Evolutionary conservation across 352 stramenopile species (phyloP).

Genomic region (Peronosclerospora sorghi): DNA sequence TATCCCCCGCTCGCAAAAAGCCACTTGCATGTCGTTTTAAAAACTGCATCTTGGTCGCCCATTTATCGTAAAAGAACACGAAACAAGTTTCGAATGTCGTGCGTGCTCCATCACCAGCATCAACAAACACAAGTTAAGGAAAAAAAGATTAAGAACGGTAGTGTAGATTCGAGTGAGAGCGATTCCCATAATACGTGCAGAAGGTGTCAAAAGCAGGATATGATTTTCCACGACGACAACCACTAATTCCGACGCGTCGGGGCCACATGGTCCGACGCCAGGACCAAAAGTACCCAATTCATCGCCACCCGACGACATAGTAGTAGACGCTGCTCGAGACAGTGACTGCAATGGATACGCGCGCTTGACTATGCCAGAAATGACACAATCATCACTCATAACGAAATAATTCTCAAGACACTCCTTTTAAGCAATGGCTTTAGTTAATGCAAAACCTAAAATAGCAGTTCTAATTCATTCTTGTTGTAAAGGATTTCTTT

Average conservation of each 20-base stretch:
- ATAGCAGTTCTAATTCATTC: too few species aligned
- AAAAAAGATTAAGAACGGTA: not conserved
- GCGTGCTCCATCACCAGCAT: conserved; percentile 10
- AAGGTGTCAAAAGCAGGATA: conserved; percentile 20
- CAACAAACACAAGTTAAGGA: conserved; percentile 17
- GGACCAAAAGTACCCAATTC: conserved; percentile 33
- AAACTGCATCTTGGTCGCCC: conserved; percentile 45
- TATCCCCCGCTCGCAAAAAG: too few species aligned
- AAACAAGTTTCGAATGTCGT: conserved; percentile 36
- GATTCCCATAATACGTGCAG: not conserved
- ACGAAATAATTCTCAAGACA: too few species aligned
- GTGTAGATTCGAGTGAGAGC: not conserved
- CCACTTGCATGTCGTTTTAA: conserved; percentile 48
- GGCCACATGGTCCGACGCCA: conserved; percentile 46
- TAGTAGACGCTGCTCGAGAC: not conserved
- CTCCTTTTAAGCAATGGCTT: too few species aligned
- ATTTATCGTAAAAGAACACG: conserved; percentile 71
- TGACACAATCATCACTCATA: conserved; percentile 4
- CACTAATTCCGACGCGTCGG: conserved; percentile 38
- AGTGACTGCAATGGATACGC: conserved; percentile 50
- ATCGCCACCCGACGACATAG: not conserved
- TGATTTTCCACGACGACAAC: conserved; percentile 38
- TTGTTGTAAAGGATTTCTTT: too few species aligned
- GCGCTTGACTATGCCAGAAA: conserved; percentile 39
- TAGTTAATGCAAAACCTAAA: too few species aligned